Conservation (phyloP, 352 stramenopile genomes). For the Pythium aphanidermatum region DNA sequence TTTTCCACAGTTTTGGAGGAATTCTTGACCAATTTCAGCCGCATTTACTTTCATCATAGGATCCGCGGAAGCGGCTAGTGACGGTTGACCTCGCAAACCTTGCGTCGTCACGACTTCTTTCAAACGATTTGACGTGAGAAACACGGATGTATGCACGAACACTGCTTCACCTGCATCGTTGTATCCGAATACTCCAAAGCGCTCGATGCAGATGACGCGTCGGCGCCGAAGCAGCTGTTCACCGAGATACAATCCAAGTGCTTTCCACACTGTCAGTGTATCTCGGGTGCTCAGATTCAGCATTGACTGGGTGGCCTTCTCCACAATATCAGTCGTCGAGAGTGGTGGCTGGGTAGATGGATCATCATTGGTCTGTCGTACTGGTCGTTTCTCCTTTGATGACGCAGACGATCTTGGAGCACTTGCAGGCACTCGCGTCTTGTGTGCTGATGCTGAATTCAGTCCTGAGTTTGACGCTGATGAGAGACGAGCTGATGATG, state of each 20-base stretch:
- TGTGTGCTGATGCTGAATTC: not conserved
- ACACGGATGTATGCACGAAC: constrained; percentile 33
- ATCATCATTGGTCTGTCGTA: not conserved
- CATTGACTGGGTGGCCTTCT: constrained; percentile 33
- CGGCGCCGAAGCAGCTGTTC: constrained; percentile 23
- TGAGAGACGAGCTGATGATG: constrained; percentile 7
- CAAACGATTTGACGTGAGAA: constrained; percentile 40
- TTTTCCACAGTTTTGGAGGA: constrained; percentile 33
- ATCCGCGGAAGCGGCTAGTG: constrained; percentile 17
- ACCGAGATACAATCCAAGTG: constrained; percentile 27
- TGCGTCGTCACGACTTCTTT: constrained; percentile 21
- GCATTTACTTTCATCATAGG: constrained; percentile 23
- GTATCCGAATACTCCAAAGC: constrained; percentile 36
- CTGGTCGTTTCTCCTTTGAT: not conserved
- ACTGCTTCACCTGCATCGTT: constrained; percentile 27
- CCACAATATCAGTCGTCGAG: constrained; percentile 32
- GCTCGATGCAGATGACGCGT: constrained; percentile 22
- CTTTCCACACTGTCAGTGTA: constrained; percentile 33
- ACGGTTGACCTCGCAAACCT: constrained; percentile 17
- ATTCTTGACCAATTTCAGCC: constrained; percentile 21
- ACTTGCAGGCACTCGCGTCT: not conserved
- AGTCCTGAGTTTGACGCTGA: too few relatives aligned
- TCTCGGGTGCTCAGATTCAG: constrained; percentile 22
- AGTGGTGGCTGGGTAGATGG: constrained; percentile 2
- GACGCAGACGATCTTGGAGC: not conserved